Evolutionary conservation across 2,329 filamentous ascomycete species (phyloP).

Genomic region (Drechmeria coniospora): DNA sequence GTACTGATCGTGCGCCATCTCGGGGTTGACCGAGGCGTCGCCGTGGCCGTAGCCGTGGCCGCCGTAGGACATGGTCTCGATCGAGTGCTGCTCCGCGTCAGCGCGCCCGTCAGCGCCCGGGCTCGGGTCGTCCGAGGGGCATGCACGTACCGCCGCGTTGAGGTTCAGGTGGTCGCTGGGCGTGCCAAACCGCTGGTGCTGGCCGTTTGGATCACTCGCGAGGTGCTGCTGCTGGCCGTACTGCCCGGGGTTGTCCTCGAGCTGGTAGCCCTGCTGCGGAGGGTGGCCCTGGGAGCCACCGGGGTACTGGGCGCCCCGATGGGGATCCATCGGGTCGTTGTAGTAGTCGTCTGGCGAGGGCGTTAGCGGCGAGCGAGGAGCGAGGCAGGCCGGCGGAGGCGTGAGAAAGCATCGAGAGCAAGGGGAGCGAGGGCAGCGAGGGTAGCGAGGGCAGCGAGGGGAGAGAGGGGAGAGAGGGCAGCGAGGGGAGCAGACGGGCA

Average conservation of each 20-base stretch:
- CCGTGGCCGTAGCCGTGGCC: conserved; percentile 31
- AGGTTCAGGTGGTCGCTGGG: conserved; percentile 64
- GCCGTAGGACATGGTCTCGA: conserved; percentile 32
- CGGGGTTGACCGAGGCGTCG: conserved; percentile 65
- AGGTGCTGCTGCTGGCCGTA: conserved; percentile 41
- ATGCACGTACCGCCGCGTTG: conserved; percentile 68
- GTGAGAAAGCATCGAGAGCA: neutral
- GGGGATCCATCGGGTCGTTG: conserved; percentile 42
- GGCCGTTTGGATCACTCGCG: conserved; percentile 11
- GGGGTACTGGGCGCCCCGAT: conserved; percentile 43
- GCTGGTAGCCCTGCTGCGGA: conserved; percentile 59
- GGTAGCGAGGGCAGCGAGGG: neutral
- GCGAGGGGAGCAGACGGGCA: neutral
- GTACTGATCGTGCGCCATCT: conserved; percentile 61
- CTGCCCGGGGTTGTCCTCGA: conserved; percentile 65
- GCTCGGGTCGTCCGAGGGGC: neutral
- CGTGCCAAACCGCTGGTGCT: conserved; percentile 29
- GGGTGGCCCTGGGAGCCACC: conserved; percentile 66
- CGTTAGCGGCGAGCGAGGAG: neutral
- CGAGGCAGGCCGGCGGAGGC: neutral
- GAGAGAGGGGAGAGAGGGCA: neutral
- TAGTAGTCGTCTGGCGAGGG: conserved; percentile 23
- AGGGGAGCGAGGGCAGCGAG: neutral
- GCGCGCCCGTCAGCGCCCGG: neutral
- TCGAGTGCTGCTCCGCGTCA: conserved; percentile 27